phyloP scores from a whole-genome alignment of 805 yeast genomes.

The Yarrowia sp. region DNA sequence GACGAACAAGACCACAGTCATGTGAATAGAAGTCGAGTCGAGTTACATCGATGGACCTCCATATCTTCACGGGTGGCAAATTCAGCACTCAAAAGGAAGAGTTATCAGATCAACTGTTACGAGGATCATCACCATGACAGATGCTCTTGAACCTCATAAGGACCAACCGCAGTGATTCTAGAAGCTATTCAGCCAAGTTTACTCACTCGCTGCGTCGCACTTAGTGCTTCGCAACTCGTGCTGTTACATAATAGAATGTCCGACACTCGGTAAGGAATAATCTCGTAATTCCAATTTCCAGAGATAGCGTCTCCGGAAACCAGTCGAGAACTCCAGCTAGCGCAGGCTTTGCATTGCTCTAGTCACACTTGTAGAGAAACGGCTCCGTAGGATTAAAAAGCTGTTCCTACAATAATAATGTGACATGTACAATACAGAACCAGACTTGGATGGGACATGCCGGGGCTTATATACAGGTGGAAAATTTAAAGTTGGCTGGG shows the following conservation, averaged over 20 bases:
- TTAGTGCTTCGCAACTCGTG: no score
- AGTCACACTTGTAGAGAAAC: conserved; percentile 38
- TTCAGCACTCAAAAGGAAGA: no score
- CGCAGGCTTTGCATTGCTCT: conserved; percentile 39
- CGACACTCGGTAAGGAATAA: conserved; percentile 39
- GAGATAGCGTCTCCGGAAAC: conserved; percentile 32
- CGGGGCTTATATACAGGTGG: conserved; percentile 13
- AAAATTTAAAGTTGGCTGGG: conserved; percentile 28
- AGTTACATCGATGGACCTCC: no score
- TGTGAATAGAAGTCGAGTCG: no score
- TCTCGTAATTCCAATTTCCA: conserved; percentile 37
- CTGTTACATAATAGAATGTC: conserved; percentile 18
- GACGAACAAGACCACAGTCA: no score
- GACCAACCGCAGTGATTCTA: no score
- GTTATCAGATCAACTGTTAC: no score
- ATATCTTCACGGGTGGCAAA: no score
- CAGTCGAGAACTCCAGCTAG: conserved; percentile 39
- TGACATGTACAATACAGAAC: conserved; percentile 36
- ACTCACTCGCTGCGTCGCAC: no score
- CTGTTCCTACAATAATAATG: conserved; percentile 36
- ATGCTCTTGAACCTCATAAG: no score
- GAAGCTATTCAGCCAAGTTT: no score
- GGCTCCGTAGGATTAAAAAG: conserved; percentile 37
- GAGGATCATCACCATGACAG: no score
- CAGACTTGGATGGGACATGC: conserved; percentile 14